Evolutionary conservation across 1,139 yeast species (phyloP), one percentile per base, ranked within the genome.

Genomic region (Arxiozyma heterogenica): DNA sequence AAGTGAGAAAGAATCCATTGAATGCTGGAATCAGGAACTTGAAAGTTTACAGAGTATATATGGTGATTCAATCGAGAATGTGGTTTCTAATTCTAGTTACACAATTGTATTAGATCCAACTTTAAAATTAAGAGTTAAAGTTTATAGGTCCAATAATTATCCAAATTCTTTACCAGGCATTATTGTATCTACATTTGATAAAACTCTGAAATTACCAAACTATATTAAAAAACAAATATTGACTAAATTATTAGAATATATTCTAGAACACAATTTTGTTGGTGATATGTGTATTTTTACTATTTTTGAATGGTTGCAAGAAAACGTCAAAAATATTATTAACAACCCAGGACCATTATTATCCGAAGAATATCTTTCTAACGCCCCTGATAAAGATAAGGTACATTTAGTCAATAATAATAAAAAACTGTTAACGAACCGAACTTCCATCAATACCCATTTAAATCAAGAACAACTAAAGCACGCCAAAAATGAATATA

Each of bases 21-120:
- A 73, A 7, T 66, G 79, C 15, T 91, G 97, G 97, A 67, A 73
- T 1, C 86, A 86, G 64, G 98, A 91, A 66, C 63, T 86, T n/a
- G 87, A 84, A 55, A 83, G 89, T 47, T 69, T 91, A 53, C 69
- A 73, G 44, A 75, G 82, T 42, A 80, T 87, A 49, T 81, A 80
- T 58, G 64, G 71, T 1, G 71, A 70, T 1, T 64, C 52, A 4
- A 53, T 65, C 20, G 59, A 61, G 41, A 51, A 60, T 20, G 50
- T 64, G n/a, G 57, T 60, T 17, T 55, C 56, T 12, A 50, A 58
- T 43, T 52, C 59, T 2, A 61, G 62, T 47, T 61, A 58, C 45
- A 58, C 57, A 12, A 58, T 66, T 20, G 51, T 55, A 1, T 47
- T 66, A 20, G 52, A 57, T 39, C 60, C 62, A 27, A 57, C 60